Evolutionary conservation across 2,329 filamentous ascomycete genomes (phyloP).

Genomic region (Hypoxylon sp.): DNA sequence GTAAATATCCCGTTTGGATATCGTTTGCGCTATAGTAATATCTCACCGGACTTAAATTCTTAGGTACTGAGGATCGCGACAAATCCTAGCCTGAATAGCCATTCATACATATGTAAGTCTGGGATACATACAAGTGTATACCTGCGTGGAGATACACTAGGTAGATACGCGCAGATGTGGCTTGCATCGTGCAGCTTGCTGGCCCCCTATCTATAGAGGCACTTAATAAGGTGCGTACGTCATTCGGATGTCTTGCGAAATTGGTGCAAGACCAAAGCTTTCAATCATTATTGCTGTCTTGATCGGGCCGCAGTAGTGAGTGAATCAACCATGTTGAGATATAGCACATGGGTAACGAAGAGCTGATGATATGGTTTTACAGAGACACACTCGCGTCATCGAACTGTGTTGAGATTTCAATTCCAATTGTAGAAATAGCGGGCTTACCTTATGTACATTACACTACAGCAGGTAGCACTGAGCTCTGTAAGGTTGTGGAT

Average conservation of each 20-base stretch:
- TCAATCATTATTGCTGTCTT: background rate
- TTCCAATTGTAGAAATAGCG: constrained; percentile 1
- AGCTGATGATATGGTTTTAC: background rate
- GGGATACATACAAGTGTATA: background rate
- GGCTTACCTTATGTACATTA: too few relatives aligned
- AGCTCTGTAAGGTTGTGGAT: too few relatives aligned
- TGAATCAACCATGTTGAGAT: background rate
- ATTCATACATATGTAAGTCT: background rate
- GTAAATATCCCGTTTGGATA: too few relatives aligned
- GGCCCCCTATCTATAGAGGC: background rate
- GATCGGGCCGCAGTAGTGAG: too few relatives aligned
- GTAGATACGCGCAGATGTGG: constrained; percentile 4
- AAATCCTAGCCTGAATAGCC: background rate
- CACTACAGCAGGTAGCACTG: background rate
- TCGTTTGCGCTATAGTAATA: too few relatives aligned
- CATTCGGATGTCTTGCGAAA: constrained; percentile 6
- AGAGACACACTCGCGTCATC: background rate
- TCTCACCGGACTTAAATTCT: background rate
- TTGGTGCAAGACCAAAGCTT: background rate
- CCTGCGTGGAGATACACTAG: background rate
- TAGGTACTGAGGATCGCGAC: background rate
- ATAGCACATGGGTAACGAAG: background rate
- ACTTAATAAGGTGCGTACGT: constrained; percentile 8
- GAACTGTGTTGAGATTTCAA: background rate
- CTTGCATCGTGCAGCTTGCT: constrained; percentile 10